phyloP scores from a whole-genome alignment of 1,139 yeast species.

The Debaryomyces sp. region DNA sequence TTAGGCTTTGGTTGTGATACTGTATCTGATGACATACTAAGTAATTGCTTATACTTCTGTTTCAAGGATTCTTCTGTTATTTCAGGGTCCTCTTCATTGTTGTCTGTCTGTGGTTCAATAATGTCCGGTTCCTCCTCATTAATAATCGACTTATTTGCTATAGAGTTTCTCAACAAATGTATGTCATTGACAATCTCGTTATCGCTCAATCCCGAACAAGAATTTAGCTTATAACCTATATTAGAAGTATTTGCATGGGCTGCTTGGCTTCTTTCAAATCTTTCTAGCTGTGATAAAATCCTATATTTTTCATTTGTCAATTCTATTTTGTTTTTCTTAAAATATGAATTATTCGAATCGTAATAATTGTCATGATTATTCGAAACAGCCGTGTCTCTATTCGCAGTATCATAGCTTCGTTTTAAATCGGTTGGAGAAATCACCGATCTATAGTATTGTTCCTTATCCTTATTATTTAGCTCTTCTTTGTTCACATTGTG shows the following conservation, averaged over 20 bases:
- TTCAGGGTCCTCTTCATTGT: slow-evolving; percentile 5
- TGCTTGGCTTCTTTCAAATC: slow-evolving; percentile 1
- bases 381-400: slow-evolving; percentile 9
- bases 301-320: slow-evolving; percentile 30
- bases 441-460: slow-evolving; percentile 36
- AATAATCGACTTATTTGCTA: slow-evolving; percentile 2
- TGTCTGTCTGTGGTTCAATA: slow-evolving; percentile 2
- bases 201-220: slow-evolving; percentile 25
- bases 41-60: slow-evolving; percentile 7
- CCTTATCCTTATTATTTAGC: slow-evolving; percentile 17
- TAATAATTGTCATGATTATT: slow-evolving; percentile 31
- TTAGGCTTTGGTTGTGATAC: background rate
- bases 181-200: slow-evolving; percentile 31
- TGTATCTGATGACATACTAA: slow-evolving; percentile 4
- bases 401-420: slow-evolving; percentile 10
- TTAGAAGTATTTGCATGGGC: slow-evolving; percentile 3
- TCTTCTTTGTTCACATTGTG: slow-evolving; percentile 22
- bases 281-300: slow-evolving; percentile 2
- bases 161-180: slow-evolving; percentile 13
- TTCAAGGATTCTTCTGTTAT: slow-evolving; percentile 7
- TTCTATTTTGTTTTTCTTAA: slow-evolving; percentile 37
- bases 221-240: slow-evolving; percentile 13
- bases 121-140: slow-evolving; percentile 1
- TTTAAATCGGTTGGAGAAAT: slow-evolving; percentile 23
- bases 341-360: slow-evolving; percentile 25